Base-by-base conservation (phyloP, 139 green algal species). In the Asterochloris erici region DNA sequence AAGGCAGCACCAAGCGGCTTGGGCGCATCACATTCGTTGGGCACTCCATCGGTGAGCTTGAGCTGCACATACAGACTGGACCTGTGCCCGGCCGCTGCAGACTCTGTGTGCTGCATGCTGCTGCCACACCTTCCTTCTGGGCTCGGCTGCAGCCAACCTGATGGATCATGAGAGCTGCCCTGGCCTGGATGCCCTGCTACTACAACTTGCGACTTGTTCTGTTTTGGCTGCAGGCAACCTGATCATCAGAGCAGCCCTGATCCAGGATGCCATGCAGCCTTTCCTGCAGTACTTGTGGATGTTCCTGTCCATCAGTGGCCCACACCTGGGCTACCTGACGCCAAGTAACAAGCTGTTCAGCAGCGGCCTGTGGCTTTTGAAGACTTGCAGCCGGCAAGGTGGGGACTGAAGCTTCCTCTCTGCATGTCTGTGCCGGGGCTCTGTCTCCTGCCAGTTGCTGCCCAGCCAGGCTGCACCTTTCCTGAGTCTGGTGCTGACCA, bases 271-370 rank as follows among this genome's bases (percentile, higher is more conserved):
- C 77, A 78, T 95, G 79, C 26, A 76, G 83, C 82, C 84, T 0
- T 91, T 85, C 83, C 81, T 86, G 68, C 76, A 27, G 10, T 68
- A 86, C 27, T 82, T 95, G 79, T 87, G 91, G 79, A 75, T 90
- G 14, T 93, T 90, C 69, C 63, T 95, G 74, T 90, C 81, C 15
- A 79, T 94, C 14, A 87, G 68, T 28, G 92, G 91, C 24, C 92
- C 92, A 23, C 92, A 95, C 87, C 82, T 94, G 69, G 91, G 91
- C 26, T 93, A 91, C 83, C 75, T 94, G 60, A 93, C 89, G 85
- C 85, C 38, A 84, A 76, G 17, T 81, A 93, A 93, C 76, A 80
- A 80, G 76, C 54, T 80, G 54, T 80, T 76, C 83, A 88, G 91
- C 77, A 79, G 84, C 12, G 91, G 91, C 54, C 77, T 94, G 64